Evolutionary conservation across 768 basidiomycete genomes (phyloP).

Genomic region (Tulasnella calospora): DNA sequence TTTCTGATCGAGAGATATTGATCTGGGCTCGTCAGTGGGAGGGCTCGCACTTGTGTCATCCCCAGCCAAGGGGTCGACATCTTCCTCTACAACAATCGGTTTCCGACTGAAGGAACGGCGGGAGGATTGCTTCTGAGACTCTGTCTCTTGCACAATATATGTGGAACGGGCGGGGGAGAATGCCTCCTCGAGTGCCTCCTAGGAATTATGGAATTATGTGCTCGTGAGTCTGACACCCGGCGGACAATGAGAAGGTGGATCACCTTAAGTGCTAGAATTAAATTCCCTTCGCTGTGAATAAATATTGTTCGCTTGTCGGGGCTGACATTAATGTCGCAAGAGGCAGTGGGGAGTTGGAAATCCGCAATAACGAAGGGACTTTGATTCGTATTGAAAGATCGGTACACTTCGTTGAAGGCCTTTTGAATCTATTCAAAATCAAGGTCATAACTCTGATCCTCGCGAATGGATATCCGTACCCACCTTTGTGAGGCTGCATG

Average conservation of each 20-base stretch:
- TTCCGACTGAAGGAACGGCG: not conserved
- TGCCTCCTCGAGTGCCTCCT: conserved; percentile 62
- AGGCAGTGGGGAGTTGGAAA: conserved; percentile 69
- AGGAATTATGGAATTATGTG: conserved; percentile 12
- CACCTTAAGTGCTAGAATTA: conserved; percentile 77
- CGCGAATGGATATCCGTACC: not conserved
- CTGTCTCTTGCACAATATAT: conserved; percentile 47
- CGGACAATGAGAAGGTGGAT: conserved; percentile 16
- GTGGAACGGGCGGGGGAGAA: conserved; percentile 72
- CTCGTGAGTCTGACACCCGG: not conserved
- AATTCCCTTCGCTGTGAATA: conserved; percentile 75
- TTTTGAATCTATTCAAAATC: conserved; percentile 64
- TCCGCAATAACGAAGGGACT: conserved; percentile 79
- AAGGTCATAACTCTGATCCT: not conserved
- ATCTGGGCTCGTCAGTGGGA: not conserved
- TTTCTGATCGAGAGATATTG: not conserved
- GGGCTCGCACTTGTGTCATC: not conserved
- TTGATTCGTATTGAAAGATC: conserved; percentile 70
- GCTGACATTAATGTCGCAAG: conserved; percentile 88
- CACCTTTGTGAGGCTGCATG: conserved; percentile 75
- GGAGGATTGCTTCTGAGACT: not conserved
- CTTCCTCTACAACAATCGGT: not conserved
- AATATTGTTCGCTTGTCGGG: conserved; percentile 97
- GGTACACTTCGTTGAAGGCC: conserved; percentile 88
- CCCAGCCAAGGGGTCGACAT: not conserved